phyloP scores from a whole-genome alignment of 2,329 filamentous ascomycete genomes.

The Xylariaceae sp. region DNA sequence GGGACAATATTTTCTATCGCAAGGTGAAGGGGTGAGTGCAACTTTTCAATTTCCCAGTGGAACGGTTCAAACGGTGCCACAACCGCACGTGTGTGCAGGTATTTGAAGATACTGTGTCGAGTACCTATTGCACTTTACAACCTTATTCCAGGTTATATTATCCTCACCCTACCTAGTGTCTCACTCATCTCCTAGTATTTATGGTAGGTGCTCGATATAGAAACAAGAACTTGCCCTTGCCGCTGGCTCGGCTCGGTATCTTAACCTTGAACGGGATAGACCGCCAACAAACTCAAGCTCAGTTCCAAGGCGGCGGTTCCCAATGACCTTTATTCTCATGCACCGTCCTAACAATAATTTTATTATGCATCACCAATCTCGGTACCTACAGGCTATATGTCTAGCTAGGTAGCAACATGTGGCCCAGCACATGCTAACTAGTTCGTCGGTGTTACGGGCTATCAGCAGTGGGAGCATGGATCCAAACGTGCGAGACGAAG shows the following conservation, averaged over 20 bases:
- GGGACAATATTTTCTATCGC: conserved; percentile 3
- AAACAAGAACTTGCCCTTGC: background rate
- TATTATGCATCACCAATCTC: background rate
- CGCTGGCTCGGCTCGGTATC: background rate
- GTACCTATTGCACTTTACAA: background rate
- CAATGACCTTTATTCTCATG: background rate
- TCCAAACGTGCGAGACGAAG: too few relatives aligned
- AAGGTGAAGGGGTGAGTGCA: background rate
- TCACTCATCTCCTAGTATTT: too few relatives aligned
- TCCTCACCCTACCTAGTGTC: too few relatives aligned
- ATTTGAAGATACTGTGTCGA: too few relatives aligned
- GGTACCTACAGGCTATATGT: background rate
- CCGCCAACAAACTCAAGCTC: background rate
- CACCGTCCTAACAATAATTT: background rate
- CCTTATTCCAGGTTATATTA: background rate
- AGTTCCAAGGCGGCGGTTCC: background rate
- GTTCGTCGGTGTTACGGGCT: background rate
- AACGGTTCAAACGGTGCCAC: conserved; percentile 18
- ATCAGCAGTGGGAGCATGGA: too few relatives aligned
- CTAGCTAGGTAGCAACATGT: background rate
- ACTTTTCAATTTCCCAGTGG: conserved; percentile 15
- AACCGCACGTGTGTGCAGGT: background rate
- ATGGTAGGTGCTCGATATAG: too few relatives aligned
- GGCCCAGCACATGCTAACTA: background rate
- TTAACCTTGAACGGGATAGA: background rate